Evolutionary conservation across 495 filamentous ascomycete species (phyloP).

Genomic region (Cryomyces antarcticus): DNA sequence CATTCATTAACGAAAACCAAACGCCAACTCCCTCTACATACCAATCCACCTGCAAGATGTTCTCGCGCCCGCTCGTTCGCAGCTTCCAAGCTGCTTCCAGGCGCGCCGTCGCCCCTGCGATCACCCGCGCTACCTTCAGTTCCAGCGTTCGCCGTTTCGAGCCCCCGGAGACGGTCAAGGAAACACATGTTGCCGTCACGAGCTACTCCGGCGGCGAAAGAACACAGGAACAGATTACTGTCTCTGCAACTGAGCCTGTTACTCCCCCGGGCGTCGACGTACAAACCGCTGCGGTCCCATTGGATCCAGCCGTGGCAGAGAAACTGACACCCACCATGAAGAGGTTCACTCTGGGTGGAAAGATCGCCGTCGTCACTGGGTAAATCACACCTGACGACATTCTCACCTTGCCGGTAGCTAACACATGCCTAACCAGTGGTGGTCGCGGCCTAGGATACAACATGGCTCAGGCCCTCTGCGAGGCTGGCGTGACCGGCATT

Average conservation of each 20-base stretch:
- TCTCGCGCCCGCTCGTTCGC: background rate
- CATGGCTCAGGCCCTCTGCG: conserved; percentile 56
- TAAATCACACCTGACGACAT: conserved; percentile 19
- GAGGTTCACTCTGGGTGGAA: conserved; percentile 42
- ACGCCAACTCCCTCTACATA: too few relatives aligned
- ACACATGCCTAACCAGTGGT: conserved; percentile 27
- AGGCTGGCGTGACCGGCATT: conserved; percentile 51
- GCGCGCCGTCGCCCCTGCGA: background rate
- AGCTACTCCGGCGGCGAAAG: conserved; percentile 6
- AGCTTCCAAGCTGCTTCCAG: background rate
- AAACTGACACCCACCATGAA: conserved; percentile 34
- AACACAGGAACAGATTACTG: background rate
- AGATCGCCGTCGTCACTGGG: conserved; percentile 55
- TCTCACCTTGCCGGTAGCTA: background rate
- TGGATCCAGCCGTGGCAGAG: conserved; percentile 2
- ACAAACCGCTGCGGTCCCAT: conserved; percentile 4
- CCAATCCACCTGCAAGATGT: too few relatives aligned
- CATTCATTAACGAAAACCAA: too few relatives aligned
- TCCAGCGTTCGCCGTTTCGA: background rate
- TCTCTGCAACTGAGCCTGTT: conserved; percentile 4
- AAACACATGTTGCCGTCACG: conserved; percentile 4
- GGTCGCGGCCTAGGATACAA: conserved; percentile 56
- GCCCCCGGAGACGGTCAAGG: background rate
- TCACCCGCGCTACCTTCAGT: background rate
- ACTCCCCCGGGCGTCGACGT: conserved; percentile 7